These are phyloP conservation scores for Gracilaria gracilis DNA, from an alignment of 23 red algal species.

Conservation along the genomic window DNA sequence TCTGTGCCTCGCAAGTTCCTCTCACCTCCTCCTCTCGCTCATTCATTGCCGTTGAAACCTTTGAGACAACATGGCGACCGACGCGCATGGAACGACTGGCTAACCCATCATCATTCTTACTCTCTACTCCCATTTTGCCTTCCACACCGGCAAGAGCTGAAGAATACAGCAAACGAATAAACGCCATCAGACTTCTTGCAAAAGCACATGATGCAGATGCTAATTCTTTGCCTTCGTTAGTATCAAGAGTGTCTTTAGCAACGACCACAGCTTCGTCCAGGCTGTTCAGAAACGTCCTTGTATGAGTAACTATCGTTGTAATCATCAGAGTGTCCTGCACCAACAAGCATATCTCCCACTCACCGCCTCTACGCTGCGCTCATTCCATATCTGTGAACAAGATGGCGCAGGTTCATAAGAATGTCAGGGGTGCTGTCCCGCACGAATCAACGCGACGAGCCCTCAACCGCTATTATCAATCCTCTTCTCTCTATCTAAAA, in stretches of 20 bases:
- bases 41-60: conserved; percentile 2
- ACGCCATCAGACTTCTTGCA: conserved; percentile 5
- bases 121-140: background rate
- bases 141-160: conserved; percentile 6
- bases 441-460: too few species aligned
- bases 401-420: too few species aligned
- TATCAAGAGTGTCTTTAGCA: conserved; percentile 17
- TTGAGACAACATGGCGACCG: conserved; percentile 20
- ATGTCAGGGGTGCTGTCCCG: too few species aligned
- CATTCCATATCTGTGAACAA: too few species aligned
- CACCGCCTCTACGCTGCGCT: too few species aligned
- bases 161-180: background rate
- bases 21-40: background rate
- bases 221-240: conserved; percentile 5
- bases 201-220: conserved; percentile 21
- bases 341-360: too few species aligned
- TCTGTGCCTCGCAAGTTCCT: conserved; percentile 15
- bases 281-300: conserved; percentile 4
- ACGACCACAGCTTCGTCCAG: conserved; percentile 7
- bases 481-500: too few species aligned
- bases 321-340: too few species aligned
- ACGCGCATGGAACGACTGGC: background rate
- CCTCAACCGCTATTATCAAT: too few species aligned
- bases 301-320: background rate
- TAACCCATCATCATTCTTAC: background rate